Evolutionary conservation across 495 filamentous ascomycete species (phyloP), one percentile per base, ranked within the genome.

Genomic region (Aspergillus cavernicola): DNA sequence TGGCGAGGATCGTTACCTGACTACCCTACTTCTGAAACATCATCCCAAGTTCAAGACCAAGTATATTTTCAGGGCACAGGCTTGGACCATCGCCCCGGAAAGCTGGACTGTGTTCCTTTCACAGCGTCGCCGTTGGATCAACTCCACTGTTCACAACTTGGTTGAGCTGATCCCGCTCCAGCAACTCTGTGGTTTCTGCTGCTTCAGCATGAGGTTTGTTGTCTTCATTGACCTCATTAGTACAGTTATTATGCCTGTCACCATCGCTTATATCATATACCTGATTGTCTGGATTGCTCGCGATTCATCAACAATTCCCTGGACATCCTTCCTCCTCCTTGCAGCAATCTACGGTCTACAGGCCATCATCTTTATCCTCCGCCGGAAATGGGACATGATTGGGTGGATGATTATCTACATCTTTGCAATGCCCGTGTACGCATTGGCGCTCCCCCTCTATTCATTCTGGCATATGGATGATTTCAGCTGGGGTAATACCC

Each of bases 391-490:
- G 93, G 90, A 99, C 66, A 96, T 96, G 89, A 86, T 99, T 56
- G 93, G 92, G 13, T 99, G 93, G 93, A 96, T 99, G 91, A 71
- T 99, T 55, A 83, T 99, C 46, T 99, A 99, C 70, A 77, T 99
- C 40, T 60, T 93, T 20, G 95, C 93, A 46, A 85, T 95, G 49
- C 93, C 93, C 11, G 82, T 99, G 57, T 97, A 95, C 80, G 83
- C 89, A 24, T 87, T 95, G 56, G 91, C 82, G 45, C 78, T 99
- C 7, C 93, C 93, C 1, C 79, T 99, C 6, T 99, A 97, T 70
- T 80, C 92, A 38, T 99, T 99, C 83, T 99, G 93, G 93, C 80
- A 97, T 71, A 97, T 97, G 93, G 93, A 99, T 68, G 93, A 99
- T 76, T 99, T 99, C 82, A 86, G 84, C 58, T 97, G 91, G 91